Evolutionary conservation across 2,329 filamentous ascomycete genomes (phyloP), one percentile per base, ranked within the genome.

Genomic region (Trichothecium roseum): DNA sequence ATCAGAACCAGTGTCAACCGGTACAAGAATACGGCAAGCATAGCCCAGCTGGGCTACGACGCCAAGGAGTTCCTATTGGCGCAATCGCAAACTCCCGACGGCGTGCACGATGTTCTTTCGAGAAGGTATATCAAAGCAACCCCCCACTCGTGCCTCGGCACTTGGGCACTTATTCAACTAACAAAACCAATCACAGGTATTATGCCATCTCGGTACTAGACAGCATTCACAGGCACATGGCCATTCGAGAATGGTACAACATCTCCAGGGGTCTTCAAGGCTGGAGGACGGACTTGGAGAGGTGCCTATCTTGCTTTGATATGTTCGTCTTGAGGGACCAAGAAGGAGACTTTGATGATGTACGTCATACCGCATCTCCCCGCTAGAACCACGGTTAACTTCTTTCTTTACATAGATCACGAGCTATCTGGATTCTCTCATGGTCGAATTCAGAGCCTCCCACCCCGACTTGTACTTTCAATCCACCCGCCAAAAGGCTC

Each of bases 321-420:
- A 72, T 96, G 58, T 96, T 96, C 57, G 76, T 94, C 31, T 64
- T 89, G 18, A 76, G 81, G 44, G 80, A 81, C 37, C 71, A 76
- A 14, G 66, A 69, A 20, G 78, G 81, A n/a, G 86, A 93, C 51
- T 59, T 89, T 35, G 70, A 82, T 38, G 77, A 86, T 60, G 81
- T 81, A 59, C 38, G 70, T 49, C 18, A 10, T 30, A n/a, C n/a
- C 27, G 34, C 32, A n/a, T 31, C 4, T 18, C 20, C 15, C 12
- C 6, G 10, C 10, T 6, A 24, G 20, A 4, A 18, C 5, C 4
- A 8, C 15, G 35, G 32, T 40, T n/a, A 33, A 15, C 32, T 36
- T 30, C 27, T 28, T 36, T 40, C 30, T 42, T 38, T 28, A 27
- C 22, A 14, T 10, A 47, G 38, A 39, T 50, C 17, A 28, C 22